Percentiles rank a stretch among this genome's conserved stretches.
These are phyloP conservation scores for Knufia petricola DNA, from an alignment of 2,329 filamentous ascomycete species.

Conservation along the genomic window DNA sequence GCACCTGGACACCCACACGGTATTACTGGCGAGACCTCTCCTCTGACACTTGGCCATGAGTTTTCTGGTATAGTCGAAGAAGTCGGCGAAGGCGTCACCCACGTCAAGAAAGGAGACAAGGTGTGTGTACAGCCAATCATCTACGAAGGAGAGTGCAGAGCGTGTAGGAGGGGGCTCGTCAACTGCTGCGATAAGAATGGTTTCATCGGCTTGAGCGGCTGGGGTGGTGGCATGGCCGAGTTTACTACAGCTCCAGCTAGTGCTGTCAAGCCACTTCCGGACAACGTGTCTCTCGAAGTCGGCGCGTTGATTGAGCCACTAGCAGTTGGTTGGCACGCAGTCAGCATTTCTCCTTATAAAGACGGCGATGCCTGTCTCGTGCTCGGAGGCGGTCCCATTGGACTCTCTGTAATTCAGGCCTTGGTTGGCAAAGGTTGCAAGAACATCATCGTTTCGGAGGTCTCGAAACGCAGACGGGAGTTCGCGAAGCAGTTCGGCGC, in stretches of 20 bases:
- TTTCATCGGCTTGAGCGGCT: slow-evolving; percentile 43
- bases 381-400: slow-evolving; percentile 46
- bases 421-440: slow-evolving; percentile 33
- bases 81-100: slow-evolving; percentile 40
- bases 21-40: slow-evolving; percentile 43
- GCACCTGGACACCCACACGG: slow-evolving; percentile 40
- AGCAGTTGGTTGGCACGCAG: slow-evolving; percentile 48
- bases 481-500: slow-evolving; percentile 45
- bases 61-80: slow-evolving; percentile 45
- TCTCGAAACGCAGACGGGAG: slow-evolving; percentile 38
- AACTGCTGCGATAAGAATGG: slow-evolving; percentile 48
- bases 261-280: slow-evolving; percentile 39
- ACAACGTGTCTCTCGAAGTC: slow-evolving; percentile 43
- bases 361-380: slow-evolving; percentile 39
- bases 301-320: slow-evolving; percentile 47
- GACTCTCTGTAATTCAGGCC: slow-evolving; percentile 40
- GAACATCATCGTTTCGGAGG: slow-evolving; percentile 46
- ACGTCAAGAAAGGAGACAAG: slow-evolving; percentile 40
- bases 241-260: slow-evolving; percentile 41
- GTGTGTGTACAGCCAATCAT: slow-evolving; percentile 46
- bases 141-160: slow-evolving; percentile 44
- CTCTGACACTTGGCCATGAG: slow-evolving; percentile 46
- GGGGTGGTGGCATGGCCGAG: slow-evolving; percentile 44
- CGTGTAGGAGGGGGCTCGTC: slow-evolving; percentile 43
- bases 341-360: slow-evolving; percentile 41